Evolutionary conservation across 2,329 filamentous ascomycete species (phyloP).

Genomic region (Penicillium sp.): DNA sequence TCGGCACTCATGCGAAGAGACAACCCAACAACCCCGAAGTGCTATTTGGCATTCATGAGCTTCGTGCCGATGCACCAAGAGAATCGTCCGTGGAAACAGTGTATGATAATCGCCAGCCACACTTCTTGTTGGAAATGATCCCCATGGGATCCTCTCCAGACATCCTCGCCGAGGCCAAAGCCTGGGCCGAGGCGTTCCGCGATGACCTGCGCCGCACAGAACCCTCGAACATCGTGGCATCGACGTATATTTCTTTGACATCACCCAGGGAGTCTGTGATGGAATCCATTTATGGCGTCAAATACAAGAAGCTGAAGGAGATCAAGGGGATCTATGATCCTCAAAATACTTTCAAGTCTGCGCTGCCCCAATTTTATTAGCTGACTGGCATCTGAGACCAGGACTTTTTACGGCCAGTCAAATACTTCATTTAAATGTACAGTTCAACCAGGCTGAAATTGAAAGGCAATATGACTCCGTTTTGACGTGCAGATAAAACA

Average conservation of each 20-base stretch:
- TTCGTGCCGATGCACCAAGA: constrained; percentile 17
- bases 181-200: constrained; percentile 8
- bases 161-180: neutral
- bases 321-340: constrained; percentile 35
- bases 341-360: constrained; percentile 30
- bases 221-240: constrained; percentile 6
- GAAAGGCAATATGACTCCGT: too few relatives aligned
- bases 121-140: constrained; percentile 36
- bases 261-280: constrained; percentile 21
- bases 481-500: too few relatives aligned
- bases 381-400: too few relatives aligned
- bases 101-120: constrained; percentile 26
- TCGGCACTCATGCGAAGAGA: constrained; percentile 19
- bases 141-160: constrained; percentile 16
- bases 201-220: constrained; percentile 15
- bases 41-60: constrained; percentile 27
- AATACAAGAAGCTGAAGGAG: constrained; percentile 15
- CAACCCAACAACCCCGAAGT: constrained; percentile 21
- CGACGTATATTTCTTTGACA: constrained; percentile 30
- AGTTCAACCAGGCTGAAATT: too few relatives aligned
- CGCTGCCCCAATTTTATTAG: constrained; percentile 3
- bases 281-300: constrained; percentile 25
- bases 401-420: too few relatives aligned
- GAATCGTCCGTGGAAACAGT: constrained; percentile 19
- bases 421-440: too few relatives aligned